Conservation (phyloP, 2,329 filamentous ascomycete genomes). For the Sclerotinia trifoliorum region DNA sequence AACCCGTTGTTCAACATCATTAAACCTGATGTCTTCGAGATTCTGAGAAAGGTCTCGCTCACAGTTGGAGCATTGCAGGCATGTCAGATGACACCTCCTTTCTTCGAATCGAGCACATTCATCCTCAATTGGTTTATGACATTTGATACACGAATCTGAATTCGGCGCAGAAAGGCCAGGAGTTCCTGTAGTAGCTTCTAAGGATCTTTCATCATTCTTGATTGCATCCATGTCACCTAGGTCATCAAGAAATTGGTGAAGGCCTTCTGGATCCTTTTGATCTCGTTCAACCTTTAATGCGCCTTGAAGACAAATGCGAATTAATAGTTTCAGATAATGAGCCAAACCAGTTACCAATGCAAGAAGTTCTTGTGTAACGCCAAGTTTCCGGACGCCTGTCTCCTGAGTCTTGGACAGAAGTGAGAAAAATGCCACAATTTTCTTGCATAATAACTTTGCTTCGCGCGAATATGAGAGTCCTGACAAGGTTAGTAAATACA, state of each 20-base stretch:
- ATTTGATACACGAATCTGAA: conserved; percentile 81
- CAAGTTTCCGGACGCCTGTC: conserved; percentile 82
- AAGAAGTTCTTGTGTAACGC: conserved; percentile 97
- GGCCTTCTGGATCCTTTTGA: conserved; percentile 66
- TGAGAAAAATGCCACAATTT: conserved; percentile 97
- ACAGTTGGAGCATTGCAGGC: conserved; percentile 71
- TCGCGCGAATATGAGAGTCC: conserved; percentile 90
- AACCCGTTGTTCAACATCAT: conserved; percentile 63
- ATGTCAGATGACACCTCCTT: conserved; percentile 79
- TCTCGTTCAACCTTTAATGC: conserved; percentile 89
- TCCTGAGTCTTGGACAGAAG: conserved; percentile 93
- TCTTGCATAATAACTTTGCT: conserved; percentile 99
- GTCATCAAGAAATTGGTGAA: conserved; percentile 81
- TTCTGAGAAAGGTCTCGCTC: conserved; percentile 67
- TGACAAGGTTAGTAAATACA: conserved; percentile 40
- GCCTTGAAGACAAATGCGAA: conserved; percentile 93
- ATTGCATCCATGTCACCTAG: conserved; percentile 78
- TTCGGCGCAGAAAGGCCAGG: conserved; percentile 68
- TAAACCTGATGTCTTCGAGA: conserved; percentile 70
- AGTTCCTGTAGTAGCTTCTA: conserved; percentile 65
- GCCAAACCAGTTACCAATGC: conserved; percentile 93
- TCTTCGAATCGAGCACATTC: conserved; percentile 78
- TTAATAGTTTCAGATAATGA: conserved; percentile 95
- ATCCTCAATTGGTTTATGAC: conserved; percentile 87
- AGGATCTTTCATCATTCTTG: conserved; percentile 66